Evolutionary conservation across 2,329 filamentous ascomycete species (phyloP).

Genomic region (Didymosphaeria variabile): DNA sequence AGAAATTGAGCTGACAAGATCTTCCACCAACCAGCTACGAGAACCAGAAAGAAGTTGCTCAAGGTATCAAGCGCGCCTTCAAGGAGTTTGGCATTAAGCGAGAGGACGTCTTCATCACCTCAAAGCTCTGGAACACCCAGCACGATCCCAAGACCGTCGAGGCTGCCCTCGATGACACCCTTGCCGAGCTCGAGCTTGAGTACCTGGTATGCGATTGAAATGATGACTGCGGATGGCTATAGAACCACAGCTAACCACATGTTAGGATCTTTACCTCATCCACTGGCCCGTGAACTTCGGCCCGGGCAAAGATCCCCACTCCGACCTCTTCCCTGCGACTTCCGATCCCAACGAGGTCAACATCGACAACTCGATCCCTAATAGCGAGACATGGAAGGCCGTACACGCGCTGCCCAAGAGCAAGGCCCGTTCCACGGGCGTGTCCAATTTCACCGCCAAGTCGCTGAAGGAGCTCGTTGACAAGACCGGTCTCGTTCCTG

Average conservation of each 20-base stretch:
- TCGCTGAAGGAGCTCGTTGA: conserved; percentile 64
- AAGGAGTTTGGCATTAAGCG: conserved; percentile 38
- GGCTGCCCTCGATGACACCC: conserved; percentile 75
- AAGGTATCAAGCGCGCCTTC: conserved; percentile 42
- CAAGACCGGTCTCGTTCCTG: conserved; percentile 47
- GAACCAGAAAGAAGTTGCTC: conserved; percentile 44
- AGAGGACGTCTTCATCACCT: conserved; percentile 62
- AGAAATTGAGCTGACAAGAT: conserved; percentile 30
- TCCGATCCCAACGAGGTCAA: conserved; percentile 65
- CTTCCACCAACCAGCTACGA: conserved; percentile 43
- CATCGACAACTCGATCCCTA: conserved; percentile 41
- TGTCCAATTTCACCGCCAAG: conserved; percentile 44
- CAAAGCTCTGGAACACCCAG: conserved; percentile 92
- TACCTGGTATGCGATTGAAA: conserved; percentile 66
- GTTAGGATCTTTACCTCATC: conserved; percentile 78
- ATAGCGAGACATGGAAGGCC: conserved; percentile 48
- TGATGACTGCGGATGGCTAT: neutral
- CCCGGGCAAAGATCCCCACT: conserved; percentile 52
- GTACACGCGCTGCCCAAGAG: conserved; percentile 52
- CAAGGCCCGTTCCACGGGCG: conserved; percentile 42
- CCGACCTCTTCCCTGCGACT: conserved; percentile 37
- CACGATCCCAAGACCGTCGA: conserved; percentile 75
- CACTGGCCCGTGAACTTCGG: conserved; percentile 89
- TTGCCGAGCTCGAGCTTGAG: conserved; percentile 81
- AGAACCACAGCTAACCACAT: neutral